These are phyloP conservation scores for Clonostachys solani DNA, from an alignment of 2,329 filamentous ascomycete species.

Conservation along the genomic window DNA sequence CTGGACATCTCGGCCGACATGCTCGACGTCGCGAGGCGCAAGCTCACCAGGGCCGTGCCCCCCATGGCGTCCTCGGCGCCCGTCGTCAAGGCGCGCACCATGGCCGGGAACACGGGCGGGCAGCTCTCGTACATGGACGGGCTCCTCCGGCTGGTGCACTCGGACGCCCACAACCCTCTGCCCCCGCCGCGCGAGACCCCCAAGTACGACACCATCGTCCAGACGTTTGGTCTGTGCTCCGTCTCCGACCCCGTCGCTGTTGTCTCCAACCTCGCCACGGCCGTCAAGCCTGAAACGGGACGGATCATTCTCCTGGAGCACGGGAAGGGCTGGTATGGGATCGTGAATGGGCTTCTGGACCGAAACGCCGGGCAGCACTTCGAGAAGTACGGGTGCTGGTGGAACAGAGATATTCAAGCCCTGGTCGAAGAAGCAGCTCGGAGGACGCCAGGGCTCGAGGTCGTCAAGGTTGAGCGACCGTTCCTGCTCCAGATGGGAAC, in stretches of 20 bases:
- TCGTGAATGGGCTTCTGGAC: slow-evolving; percentile 54
- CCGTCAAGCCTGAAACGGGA: slow-evolving; percentile 48
- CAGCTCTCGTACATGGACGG: slow-evolving; percentile 31
- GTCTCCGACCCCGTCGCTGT: slow-evolving; percentile 52
- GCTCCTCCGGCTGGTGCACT: slow-evolving; percentile 41
- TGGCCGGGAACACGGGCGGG: slow-evolving; percentile 25
- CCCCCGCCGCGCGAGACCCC: slow-evolving; percentile 24
- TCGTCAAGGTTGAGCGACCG: slow-evolving; percentile 49
- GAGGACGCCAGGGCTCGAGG: slow-evolving; percentile 47
- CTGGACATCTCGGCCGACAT: slow-evolving; percentile 58
- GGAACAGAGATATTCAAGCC: slow-evolving; percentile 58
- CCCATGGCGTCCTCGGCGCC: slow-evolving; percentile 22
- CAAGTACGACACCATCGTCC: slow-evolving; percentile 59
- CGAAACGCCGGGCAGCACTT: slow-evolving; percentile 51
- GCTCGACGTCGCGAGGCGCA: slow-evolving; percentile 51
- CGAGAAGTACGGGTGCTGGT: slow-evolving; percentile 61
- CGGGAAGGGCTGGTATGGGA: slow-evolving; percentile 49
- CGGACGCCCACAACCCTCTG: slow-evolving; percentile 40
- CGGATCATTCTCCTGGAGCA: slow-evolving; percentile 60
- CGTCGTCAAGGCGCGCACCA: slow-evolving; percentile 22
- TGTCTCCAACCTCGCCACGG: slow-evolving; percentile 46
- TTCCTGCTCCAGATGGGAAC: slow-evolving; percentile 52
- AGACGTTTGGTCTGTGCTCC: slow-evolving; percentile 63
- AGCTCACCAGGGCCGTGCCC: slow-evolving; percentile 41
- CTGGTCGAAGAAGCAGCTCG: slow-evolving; percentile 45